phyloP scores from a whole-genome alignment of 1,284 basidiomycete genomes.

The Rhodofomes roseus region DNA sequence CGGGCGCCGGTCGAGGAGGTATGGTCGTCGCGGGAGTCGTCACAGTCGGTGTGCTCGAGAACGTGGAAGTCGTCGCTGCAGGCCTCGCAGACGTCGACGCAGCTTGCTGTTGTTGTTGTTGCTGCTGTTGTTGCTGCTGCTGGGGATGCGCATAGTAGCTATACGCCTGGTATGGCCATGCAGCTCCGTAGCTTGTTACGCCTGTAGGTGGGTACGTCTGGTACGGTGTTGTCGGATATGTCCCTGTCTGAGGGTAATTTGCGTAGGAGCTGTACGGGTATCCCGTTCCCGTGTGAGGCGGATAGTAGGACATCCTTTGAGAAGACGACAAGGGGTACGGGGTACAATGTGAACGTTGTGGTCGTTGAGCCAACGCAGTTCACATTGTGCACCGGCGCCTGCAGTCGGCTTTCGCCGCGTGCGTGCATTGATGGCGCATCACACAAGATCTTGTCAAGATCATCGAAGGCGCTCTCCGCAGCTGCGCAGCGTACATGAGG shows the following conservation, averaged over 20 bases:
- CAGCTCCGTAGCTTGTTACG: slow-evolving; percentile 28
- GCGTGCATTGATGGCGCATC: too few relatives aligned
- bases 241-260: slow-evolving; percentile 21
- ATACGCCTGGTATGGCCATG: slow-evolving; percentile 29
- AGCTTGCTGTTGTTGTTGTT: slow-evolving; percentile 12
- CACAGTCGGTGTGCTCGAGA: slow-evolving; percentile 14
- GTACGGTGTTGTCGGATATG: slow-evolving; percentile 28
- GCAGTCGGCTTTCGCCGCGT: too few relatives aligned
- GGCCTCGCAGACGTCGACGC: slow-evolving; percentile 9
- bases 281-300: slow-evolving; percentile 21
- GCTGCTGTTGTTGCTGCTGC: slow-evolving; percentile 16
- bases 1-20: slow-evolving; percentile 13
- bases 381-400: not conserved
- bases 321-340: too few relatives aligned
- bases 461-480: too few relatives aligned
- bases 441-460: too few relatives aligned
- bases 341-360: too few relatives aligned
- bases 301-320: slow-evolving; percentile 26
- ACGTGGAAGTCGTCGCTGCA: slow-evolving; percentile 6
- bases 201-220: slow-evolving; percentile 28
- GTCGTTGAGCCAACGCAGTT: not conserved
- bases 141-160: slow-evolving; percentile 27
- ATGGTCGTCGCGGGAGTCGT: slow-evolving; percentile 14
- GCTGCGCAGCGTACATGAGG: too few relatives aligned
- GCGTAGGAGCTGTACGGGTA: slow-evolving; percentile 26